Conservation (phyloP, 208 protist genomes). For the Phytomonas sp. region DNA sequence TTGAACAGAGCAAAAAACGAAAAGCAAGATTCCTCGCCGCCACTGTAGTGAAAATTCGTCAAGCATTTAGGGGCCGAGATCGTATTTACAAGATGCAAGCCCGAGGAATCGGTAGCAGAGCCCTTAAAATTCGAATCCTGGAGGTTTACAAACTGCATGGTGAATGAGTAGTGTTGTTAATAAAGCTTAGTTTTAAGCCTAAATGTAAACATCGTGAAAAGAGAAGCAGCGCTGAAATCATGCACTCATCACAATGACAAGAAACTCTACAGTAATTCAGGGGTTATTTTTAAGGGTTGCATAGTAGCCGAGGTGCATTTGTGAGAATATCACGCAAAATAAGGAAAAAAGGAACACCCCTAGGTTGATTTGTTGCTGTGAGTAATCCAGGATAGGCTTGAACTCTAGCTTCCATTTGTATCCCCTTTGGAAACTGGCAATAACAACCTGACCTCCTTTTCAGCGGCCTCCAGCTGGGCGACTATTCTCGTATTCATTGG, state of each 20-base stretch:
- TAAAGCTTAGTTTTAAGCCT: neutral
- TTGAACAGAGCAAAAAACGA: neutral
- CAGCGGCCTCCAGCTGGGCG: conserved; percentile 32
- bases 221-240: neutral
- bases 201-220: neutral
- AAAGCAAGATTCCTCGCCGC: neutral
- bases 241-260: neutral
- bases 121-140: too few relatives aligned
- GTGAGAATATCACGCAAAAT: neutral
- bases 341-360: neutral
- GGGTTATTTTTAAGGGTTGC: neutral
- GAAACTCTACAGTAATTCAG: neutral
- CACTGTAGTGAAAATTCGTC: neutral
- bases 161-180: neutral
- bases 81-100: too few relatives aligned
- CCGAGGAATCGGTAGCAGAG: too few relatives aligned
- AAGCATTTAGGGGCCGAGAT: neutral
- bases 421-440: conserved; percentile 17
- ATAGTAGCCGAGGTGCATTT: neutral
- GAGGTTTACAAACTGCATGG: neutral
- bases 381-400: neutral
- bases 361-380: neutral
- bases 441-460: conserved; percentile 33
- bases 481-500: conserved; percentile 59
- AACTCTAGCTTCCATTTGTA: neutral